Evolutionary conservation across 1,284 basidiomycete species (phyloP).

Genomic region (Fomitopsis betulina): DNA sequence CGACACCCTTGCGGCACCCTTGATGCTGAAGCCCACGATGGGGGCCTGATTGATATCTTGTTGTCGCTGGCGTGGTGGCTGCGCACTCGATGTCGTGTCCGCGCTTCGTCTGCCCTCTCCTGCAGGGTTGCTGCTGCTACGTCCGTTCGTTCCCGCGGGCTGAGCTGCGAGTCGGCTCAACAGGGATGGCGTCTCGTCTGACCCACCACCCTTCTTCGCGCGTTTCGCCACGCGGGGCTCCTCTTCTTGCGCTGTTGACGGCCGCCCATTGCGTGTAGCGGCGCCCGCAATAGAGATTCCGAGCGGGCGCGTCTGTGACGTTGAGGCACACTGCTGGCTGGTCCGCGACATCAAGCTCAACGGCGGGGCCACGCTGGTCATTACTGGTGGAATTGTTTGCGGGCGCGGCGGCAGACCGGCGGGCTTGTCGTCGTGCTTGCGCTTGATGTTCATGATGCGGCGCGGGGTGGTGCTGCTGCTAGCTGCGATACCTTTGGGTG

Average conservation of each 20-base stretch:
- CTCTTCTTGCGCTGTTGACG: constrained; percentile 6
- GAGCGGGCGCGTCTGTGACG: constrained; percentile 7
- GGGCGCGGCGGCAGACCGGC: constrained; percentile 4
- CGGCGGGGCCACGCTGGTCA: constrained; percentile 1
- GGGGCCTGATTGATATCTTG: constrained; percentile 29
- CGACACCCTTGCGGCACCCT: constrained; percentile 45
- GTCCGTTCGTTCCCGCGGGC: constrained; percentile 2
- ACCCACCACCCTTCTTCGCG: constrained; percentile 20
- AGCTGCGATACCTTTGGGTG: constrained; percentile 13
- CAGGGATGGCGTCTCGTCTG: constrained; percentile 33
- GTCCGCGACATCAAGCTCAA: constrained; percentile 6
- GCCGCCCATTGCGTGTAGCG: background rate
- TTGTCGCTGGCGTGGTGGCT: constrained; percentile 9
- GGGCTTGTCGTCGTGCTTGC: constrained; percentile 17
- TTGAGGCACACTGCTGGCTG: constrained; percentile 6
- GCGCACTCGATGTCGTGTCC: constrained; percentile 7
- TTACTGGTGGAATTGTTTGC: background rate
- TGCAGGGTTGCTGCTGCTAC: background rate
- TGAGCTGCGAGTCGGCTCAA: constrained; percentile 35
- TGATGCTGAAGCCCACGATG: constrained; percentile 44
- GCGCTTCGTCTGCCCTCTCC: constrained; percentile 18
- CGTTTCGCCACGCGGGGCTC: constrained; percentile 30
- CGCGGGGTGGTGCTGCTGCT: constrained; percentile 7
- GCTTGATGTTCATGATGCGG: constrained; percentile 24
- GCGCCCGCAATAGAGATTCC: background rate